Conservation (phyloP, 345 rosid species). For the Populus pruinosa region DNA sequence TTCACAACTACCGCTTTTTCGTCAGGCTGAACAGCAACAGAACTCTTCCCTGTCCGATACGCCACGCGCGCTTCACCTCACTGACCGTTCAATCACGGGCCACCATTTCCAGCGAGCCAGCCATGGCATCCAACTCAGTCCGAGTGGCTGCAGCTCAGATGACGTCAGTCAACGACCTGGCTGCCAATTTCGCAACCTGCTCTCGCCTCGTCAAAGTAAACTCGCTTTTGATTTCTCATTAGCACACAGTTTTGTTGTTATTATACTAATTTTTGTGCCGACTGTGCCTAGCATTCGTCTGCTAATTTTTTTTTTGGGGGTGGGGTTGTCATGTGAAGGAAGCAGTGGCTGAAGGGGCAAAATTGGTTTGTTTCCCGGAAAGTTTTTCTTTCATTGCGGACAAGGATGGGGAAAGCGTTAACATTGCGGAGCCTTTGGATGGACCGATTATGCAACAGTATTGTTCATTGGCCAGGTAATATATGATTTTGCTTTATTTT, state of each 20-base stretch:
- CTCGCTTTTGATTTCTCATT: too few relatives aligned
- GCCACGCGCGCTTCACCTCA: constrained; percentile 9
- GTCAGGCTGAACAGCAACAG: background rate
- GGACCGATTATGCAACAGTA: constrained; percentile 82
- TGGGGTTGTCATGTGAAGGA: constrained; percentile 44
- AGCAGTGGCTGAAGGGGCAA: constrained; percentile 79
- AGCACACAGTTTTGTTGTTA: background rate
- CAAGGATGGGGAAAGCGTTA: constrained; percentile 64
- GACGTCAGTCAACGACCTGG: constrained; percentile 83
- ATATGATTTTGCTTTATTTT: background rate
- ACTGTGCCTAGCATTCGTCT: background rate
- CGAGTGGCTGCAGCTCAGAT: constrained; percentile 96
- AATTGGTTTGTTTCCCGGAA: constrained; percentile 86
- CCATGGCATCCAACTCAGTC: constrained; percentile 52
- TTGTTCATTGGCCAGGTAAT: constrained; percentile 81
- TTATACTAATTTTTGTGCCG: background rate
- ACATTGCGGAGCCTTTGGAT: constrained; percentile 66
- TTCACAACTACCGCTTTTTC: background rate
- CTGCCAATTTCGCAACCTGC: constrained; percentile 80
- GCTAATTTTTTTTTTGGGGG: background rate
- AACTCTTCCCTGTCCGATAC: background rate
- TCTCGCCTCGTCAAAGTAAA: constrained; percentile 77
- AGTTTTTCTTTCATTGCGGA: constrained; percentile 71
- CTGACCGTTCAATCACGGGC: constrained; percentile 21
- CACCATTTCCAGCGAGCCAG: constrained; percentile 19